Evolutionary conservation across 129 eudicot genomes (phyloP).

Genomic region (Logfia minima): DNA sequence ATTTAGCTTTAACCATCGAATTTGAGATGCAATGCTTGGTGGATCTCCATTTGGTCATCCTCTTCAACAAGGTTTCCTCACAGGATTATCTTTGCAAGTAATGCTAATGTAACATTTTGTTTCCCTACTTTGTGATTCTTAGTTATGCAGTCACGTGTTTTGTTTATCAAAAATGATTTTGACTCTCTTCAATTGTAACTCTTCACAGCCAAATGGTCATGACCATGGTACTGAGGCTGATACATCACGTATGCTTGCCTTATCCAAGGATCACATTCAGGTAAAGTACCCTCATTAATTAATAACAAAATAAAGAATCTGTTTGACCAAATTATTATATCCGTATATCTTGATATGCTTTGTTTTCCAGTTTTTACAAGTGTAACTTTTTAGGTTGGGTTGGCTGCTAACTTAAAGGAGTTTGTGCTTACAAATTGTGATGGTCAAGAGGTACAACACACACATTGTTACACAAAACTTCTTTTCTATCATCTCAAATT

Average conservation of each 20-base stretch:
- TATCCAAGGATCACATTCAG: slow-evolving; percentile 88
- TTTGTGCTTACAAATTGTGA: slow-evolving; percentile 65
- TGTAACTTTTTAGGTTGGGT: slow-evolving; percentile 56
- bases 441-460: slow-evolving; percentile 68
- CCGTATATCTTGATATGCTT: slow-evolving; percentile 1
- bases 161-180: neutral
- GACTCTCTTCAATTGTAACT: slow-evolving; percentile 6
- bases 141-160: neutral
- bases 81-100: slow-evolving; percentile 86
- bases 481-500: neutral
- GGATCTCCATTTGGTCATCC: slow-evolving; percentile 95
- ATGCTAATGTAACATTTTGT: slow-evolving; percentile 29
- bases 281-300: slow-evolving; percentile 26
- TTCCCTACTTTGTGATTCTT: slow-evolving; percentile 8
- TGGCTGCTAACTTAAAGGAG: slow-evolving; percentile 93
- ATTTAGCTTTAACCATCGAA: slow-evolving; percentile 88
- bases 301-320: neutral
- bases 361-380: neutral
- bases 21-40: slow-evolving; percentile 89
- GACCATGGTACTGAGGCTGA: slow-evolving; percentile 74
- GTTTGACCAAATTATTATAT: slow-evolving; percentile 1
- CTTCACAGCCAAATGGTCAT: slow-evolving; percentile 74
- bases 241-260: slow-evolving; percentile 66
- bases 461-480: slow-evolving; percentile 1
- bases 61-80: slow-evolving; percentile 92